Percentiles rank a stretch among this genome's conserved stretches.
Evolutionary conservation across 208 protist genomes (phyloP).

Genomic region (Angomonas ambiguus): DNA sequence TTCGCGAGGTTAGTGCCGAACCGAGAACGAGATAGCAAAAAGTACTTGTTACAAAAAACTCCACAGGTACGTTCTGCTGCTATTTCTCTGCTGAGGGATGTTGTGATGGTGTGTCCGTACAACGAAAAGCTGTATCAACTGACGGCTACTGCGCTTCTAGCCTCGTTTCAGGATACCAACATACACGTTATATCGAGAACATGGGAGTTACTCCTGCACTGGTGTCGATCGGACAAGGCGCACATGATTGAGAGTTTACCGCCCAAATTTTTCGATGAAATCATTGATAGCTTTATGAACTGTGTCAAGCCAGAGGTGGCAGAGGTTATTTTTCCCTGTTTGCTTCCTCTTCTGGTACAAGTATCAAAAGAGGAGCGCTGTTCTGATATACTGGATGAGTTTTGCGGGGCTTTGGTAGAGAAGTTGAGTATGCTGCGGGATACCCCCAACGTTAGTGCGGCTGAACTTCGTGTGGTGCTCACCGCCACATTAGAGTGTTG

Average conservation of each 20-base stretch:
- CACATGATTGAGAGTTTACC: conserved; percentile 59
- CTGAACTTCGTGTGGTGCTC: conserved; percentile 61
- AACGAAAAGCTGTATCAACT: conserved; percentile 48
- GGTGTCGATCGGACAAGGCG: conserved; percentile 43
- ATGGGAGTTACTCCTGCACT: conserved; percentile 82
- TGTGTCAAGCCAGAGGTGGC: conserved; percentile 48
- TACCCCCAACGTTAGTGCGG: conserved; percentile 51
- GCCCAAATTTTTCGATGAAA: conserved; percentile 53
- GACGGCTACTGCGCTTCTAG: conserved; percentile 45
- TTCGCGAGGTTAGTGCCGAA: conserved; percentile 44
- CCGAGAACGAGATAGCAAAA: conserved; percentile 14
- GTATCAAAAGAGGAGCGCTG: conserved; percentile 69
- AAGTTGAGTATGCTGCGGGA: conserved; percentile 45
- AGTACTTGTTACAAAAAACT: conserved; percentile 44
- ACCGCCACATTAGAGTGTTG: conserved; percentile 63
- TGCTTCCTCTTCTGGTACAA: conserved; percentile 73
- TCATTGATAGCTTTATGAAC: conserved; percentile 74
- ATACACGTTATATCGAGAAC: conserved; percentile 42
- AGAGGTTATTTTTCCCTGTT: conserved; percentile 73
- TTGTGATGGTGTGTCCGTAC: conserved; percentile 55
- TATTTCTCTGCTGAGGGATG: conserved; percentile 69
- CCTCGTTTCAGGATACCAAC: conserved; percentile 42
- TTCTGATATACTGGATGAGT: conserved; percentile 63
- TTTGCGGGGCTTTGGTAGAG: conserved; percentile 70
- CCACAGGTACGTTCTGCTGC: conserved; percentile 67